phyloP scores from a whole-genome alignment of 768 basidiomycete genomes.

The Jaapia argillacea region DNA sequence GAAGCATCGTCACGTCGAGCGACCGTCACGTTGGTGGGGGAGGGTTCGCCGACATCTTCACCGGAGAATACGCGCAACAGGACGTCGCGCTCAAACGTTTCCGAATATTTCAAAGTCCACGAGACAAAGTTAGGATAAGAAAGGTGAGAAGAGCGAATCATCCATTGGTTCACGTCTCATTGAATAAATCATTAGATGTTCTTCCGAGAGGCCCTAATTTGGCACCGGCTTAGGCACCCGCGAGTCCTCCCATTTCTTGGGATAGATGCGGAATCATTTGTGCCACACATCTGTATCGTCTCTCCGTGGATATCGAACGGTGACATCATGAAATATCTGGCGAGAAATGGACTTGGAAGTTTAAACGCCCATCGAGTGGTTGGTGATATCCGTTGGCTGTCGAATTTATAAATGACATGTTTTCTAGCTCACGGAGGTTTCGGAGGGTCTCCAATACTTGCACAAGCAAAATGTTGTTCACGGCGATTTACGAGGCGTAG shows the following conservation, averaged over 20 bases:
- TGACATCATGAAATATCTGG: not conserved
- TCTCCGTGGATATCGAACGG: slow-evolving; percentile 2
- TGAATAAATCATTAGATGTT: not conserved
- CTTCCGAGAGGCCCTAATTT: slow-evolving; percentile 3
- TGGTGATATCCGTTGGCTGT: too few relatives aligned
- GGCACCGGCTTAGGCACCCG: slow-evolving; percentile 2
- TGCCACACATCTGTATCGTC: not conserved
- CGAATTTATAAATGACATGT: too few relatives aligned
- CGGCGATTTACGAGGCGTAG: not conserved
- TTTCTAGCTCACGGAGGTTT: not conserved
- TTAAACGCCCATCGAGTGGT: not conserved
- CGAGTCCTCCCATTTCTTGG: slow-evolving; percentile 2
- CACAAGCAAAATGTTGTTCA: not conserved
- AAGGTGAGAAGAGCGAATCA: not conserved
- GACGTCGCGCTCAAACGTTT: not conserved
- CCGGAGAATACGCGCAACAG: not conserved
- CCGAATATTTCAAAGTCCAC: not conserved
- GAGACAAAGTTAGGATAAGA: not conserved
- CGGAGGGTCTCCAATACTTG: not conserved
- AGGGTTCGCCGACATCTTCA: not conserved
- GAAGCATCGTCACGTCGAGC: not conserved
- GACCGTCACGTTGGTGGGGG: not conserved
- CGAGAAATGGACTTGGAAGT: not conserved
- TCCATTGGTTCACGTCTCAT: too few relatives aligned
- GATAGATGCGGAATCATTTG: not conserved